Evolutionary conservation across 2,329 filamentous ascomycete species (phyloP), one percentile per base, ranked within the genome.

Genomic region (Drechmeria coniospora): DNA sequence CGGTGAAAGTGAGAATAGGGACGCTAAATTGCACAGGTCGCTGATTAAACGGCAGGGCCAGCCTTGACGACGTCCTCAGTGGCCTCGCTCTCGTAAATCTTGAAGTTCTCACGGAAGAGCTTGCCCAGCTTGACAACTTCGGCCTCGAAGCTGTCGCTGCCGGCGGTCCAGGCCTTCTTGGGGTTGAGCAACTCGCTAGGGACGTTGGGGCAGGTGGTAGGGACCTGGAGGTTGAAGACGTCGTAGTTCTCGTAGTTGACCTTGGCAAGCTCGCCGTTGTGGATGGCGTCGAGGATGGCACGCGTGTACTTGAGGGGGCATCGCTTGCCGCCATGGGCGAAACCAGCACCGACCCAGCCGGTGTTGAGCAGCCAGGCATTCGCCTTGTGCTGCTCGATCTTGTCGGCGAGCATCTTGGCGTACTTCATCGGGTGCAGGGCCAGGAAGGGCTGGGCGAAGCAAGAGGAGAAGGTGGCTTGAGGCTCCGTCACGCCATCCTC

Each of bases 291-390:
- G 45, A 98, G 76, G 54, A 98, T 95, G 47, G 90, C 87, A 47
- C 90, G 86, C 21, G 90, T 98, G 68, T 95, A 98, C 66, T 94
- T 94, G 55, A 95, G 72, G 22, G 87, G 87, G 73, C 87, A 95
- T 44, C 87, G 80, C 74, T 92, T 92, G 57, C 86, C 86, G 41
- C 86, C 87, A 47, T 84, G 90, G 46, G 78, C 74, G 49, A 79
- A 81, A 50, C 83, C 82, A 46, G 86, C 86, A 51, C 86, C 86
- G 51, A 92, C 84, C 86, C 86, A 94, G 45, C 86, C 86, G 46
- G 86, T 94, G 78, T 94, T 94, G 57, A 98, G 78, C 43, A 98
- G 70, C 90, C 90, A 98, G 46, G 87, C 90, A 55, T 93, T 92
- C 60, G 84, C 79, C 49, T 84, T 81, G 76, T 98, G 84, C 44